Evolutionary conservation across 192 early-diverging fungal species (phyloP).

Genomic region (Coemansia sp.): DNA sequence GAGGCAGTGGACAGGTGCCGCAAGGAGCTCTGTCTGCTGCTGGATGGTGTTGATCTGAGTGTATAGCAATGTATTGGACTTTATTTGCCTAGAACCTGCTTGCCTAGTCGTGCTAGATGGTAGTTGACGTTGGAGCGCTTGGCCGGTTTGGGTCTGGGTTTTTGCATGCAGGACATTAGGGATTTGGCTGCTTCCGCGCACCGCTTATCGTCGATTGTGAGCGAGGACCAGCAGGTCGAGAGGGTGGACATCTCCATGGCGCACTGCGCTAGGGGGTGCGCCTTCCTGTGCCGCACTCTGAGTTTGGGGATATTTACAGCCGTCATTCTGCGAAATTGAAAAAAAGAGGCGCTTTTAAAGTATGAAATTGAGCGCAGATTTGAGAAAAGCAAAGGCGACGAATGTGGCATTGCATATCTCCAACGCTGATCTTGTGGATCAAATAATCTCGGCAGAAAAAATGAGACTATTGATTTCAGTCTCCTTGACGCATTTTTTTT

Average conservation of each 20-base stretch:
- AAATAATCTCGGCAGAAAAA: slow-evolving; percentile 6
- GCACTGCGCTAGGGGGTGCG: slow-evolving; percentile 33
- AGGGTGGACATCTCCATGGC: slow-evolving; percentile 52
- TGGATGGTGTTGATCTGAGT: slow-evolving; percentile 17
- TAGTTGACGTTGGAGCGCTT: slow-evolving; percentile 43
- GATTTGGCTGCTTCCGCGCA: slow-evolving; percentile 35
- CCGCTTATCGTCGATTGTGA: slow-evolving; percentile 37
- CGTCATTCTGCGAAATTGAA: slow-evolving; percentile 19
- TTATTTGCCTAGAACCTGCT: slow-evolving; percentile 51
- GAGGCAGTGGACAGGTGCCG: slow-evolving; percentile 10
- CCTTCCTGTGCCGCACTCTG: slow-evolving; percentile 35
- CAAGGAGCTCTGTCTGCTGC: slow-evolving; percentile 7
- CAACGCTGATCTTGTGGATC: not conserved
- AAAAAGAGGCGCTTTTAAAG: not conserved
- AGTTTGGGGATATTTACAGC: slow-evolving; percentile 45
- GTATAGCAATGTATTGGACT: no score
- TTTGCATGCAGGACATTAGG: slow-evolving; percentile 46
- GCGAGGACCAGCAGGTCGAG: slow-evolving; percentile 51
- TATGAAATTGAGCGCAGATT: not conserved
- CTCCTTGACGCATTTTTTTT: slow-evolving; percentile 1
- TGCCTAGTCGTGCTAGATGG: slow-evolving; percentile 49
- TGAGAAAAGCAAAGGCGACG: not conserved
- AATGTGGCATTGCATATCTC: not conserved
- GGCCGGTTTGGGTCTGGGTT: slow-evolving; percentile 9
- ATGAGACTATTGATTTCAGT: not conserved